Evolutionary conservation across 345 rosid genomes (phyloP).

Genomic region (Gossypium sturtianum): DNA sequence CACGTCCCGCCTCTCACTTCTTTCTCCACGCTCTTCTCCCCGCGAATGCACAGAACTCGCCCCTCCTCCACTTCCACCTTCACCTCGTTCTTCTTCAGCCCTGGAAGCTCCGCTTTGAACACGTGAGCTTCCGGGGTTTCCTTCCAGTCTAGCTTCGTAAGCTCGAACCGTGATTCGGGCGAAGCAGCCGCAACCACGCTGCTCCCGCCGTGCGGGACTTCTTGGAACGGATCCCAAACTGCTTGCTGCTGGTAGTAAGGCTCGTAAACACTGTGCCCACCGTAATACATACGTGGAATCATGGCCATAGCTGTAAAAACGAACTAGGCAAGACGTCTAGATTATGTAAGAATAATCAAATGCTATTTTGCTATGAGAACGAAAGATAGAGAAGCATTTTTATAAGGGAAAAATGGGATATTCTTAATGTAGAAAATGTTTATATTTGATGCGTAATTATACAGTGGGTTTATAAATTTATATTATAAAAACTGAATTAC

Average conservation of each 20-base stretch:
- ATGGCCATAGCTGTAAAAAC: slow-evolving; percentile 11
- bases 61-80: slow-evolving; percentile 32
- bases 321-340: neutral
- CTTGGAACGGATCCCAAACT: slow-evolving; percentile 5
- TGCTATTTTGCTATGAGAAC: neutral
- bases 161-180: neutral
- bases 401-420: slow-evolving; percentile 1
- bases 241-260: neutral
- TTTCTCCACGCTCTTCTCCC: slow-evolving; percentile 26
- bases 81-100: slow-evolving; percentile 32
- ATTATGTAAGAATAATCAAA: neutral
- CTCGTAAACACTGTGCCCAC: neutral
- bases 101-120: slow-evolving; percentile 24
- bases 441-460: neutral
- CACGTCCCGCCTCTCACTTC: slow-evolving; percentile 18
- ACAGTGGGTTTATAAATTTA: too few relatives aligned
- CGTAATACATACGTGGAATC: neutral
- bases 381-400: neutral
- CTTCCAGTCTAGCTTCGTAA: slow-evolving; percentile 21
- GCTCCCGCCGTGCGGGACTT: neutral
- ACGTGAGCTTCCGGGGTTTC: slow-evolving; percentile 34
- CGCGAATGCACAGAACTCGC: slow-evolving; percentile 24
- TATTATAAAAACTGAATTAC: too few relatives aligned
- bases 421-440: neutral
- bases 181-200: neutral